Evolutionary conservation across 2,329 filamentous ascomycete genomes (phyloP), one percentile per base, ranked within the genome.

Genomic region (Sporothrix sp.): DNA sequence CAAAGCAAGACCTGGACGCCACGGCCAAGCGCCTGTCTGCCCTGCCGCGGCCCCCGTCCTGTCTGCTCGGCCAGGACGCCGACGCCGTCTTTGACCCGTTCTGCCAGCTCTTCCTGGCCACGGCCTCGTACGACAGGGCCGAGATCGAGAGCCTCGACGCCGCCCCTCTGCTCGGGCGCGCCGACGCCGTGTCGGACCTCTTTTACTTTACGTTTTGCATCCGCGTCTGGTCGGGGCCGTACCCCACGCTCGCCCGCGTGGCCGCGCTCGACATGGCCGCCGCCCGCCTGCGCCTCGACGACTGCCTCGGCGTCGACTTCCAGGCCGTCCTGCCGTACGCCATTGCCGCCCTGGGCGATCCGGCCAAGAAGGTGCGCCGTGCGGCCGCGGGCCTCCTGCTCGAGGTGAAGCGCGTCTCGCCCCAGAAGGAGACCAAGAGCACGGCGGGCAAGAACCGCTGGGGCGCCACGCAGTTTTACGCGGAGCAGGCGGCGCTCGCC

Each of bases 311-410:
- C 18, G 61, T 77, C 7, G 85, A 95, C 62, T 74, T 90, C 44
- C 91, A 97, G 62, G 78, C 80, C 10, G 64, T 96, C 16, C 62
- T 95, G n/a, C 91, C 91, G 2, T 96, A 95, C 66, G 71, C 84
- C 28, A 69, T 96, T 40, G 72, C 77, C 33, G 85, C 85, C 20
- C 75, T 97, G 16, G 74, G 79, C 21, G 91, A 97, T 63, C 69
- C 81, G 5, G 86, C 86, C 1, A 81, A 83, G 55, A 80, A 81
- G 55, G 84, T 95, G 37, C 84, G 90, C 39, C 80, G 82, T 55
- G 81, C 87, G 46, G 85, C 89, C 18, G 81, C 83, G 20, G 77
- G 83, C 47, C 72, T 90, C 28, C 63, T 87, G 28, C 67, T 77
- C 23, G 70, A 76, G 3, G 60, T 90, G 11, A 71, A 74, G 11